Base-by-base conservation (phyloP, 2,329 filamentous ascomycete genomes). In the Pseudonectria foliicola region DNA sequence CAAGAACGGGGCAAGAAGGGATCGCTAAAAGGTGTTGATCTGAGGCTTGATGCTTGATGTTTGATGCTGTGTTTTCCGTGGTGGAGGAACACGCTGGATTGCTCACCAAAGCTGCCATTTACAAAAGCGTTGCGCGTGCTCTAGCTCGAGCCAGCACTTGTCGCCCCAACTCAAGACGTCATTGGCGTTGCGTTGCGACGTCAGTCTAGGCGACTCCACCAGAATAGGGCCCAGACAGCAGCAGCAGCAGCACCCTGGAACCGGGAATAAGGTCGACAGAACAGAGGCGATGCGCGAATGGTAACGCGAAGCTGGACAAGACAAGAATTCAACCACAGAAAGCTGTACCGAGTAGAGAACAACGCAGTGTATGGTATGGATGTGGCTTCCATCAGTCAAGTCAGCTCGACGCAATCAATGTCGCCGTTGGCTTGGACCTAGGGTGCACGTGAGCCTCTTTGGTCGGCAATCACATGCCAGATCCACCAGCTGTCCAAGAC, bases 101-200 rank as follows among this genome's bases (percentile, higher is more conserved):
- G 48, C 57, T 60, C 44, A 60, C 57, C 49, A 60, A 50, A 36
- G 57, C 57, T 46, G 57, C 57, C 57, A 60, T 60, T 39, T 46
- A 54, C 51, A 48, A 44, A n/a, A 38, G 44, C 42, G 46, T 45
- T 43, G 34, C 43, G 47, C 37, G 32, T 32, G 39, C 31, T 40
- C 37, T n/a, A n/a, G 18, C 18, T 21, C 5, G 5, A 21, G 18
- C 18, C 42, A 45, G 42, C 38, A 45, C 45, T n/a, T 37, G 42
- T 46, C 42, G 44, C 45, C 44, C 43, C 43, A 40, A 41, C 41
- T 49, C 43, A 38, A 48, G 49, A 51, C 51, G 54, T 56, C 54
- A 56, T 56, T 41, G 50, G 50, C 40, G 43, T 35, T 31, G 14
- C 4, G 29, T 16, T 21, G 18, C 18, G 18, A 21, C 18, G 10